phyloP scores from a whole-genome alignment of 352 stramenopile genomes.

The Globisporangium paddicum region DNA sequence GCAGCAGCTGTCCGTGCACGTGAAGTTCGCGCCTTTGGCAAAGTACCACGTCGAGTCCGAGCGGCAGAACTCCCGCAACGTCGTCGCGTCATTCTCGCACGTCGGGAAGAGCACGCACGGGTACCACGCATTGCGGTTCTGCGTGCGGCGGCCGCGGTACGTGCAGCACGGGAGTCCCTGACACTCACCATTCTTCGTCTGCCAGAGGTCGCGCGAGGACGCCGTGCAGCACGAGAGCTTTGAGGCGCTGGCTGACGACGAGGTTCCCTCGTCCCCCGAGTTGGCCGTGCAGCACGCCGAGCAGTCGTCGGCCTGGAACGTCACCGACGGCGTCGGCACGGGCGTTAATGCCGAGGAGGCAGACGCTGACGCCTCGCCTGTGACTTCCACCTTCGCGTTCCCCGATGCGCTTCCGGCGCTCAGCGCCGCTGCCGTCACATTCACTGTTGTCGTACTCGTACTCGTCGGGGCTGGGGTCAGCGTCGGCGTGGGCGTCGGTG shows the following conservation, averaged over 20 bases:
- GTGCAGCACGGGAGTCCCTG: slow-evolving; percentile 73
- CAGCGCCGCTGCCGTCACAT: neutral
- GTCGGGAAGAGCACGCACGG: slow-evolving; percentile 77
- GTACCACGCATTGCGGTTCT: slow-evolving; percentile 75
- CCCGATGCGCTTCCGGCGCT: neutral
- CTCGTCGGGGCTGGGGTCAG: neutral
- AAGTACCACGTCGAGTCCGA: slow-evolving; percentile 49
- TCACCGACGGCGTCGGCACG: slow-evolving; percentile 7
- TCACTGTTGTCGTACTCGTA: neutral
- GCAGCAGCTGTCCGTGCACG: slow-evolving; percentile 73
- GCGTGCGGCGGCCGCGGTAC: slow-evolving; percentile 54
- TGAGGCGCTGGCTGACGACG: slow-evolving; percentile 18
- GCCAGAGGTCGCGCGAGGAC: slow-evolving; percentile 43
- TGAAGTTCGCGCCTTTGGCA: slow-evolving; percentile 44
- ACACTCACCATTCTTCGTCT: slow-evolving; percentile 62
- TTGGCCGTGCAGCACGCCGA: slow-evolving; percentile 39
- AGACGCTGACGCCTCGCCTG: slow-evolving; percentile 5
- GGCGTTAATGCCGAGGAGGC: neutral
- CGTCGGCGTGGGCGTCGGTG: neutral
- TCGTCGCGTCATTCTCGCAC: slow-evolving; percentile 63
- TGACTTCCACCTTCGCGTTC: slow-evolving; percentile 3
- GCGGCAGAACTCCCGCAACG: slow-evolving; percentile 52
- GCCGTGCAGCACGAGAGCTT: slow-evolving; percentile 49
- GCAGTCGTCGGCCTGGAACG: slow-evolving; percentile 47
- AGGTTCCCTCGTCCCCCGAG: neutral